Evolutionary conservation across 2,329 filamentous ascomycete species (phyloP), one percentile per base, ranked within the genome.

Genomic region (Colletotrichum chrysophilum): DNA sequence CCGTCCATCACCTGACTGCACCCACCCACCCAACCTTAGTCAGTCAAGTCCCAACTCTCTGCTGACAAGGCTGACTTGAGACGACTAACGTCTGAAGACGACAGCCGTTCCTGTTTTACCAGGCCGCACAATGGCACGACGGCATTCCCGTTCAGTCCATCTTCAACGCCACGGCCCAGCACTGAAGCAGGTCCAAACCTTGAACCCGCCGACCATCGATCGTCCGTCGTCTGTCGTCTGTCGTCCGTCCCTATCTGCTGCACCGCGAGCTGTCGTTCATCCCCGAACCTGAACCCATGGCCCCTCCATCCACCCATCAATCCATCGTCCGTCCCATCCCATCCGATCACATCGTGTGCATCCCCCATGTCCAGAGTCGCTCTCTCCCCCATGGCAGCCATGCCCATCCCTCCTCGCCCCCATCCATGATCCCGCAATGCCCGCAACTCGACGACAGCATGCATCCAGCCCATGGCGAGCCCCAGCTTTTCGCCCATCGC

Each of bases 81-180:
- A 75, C 72, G 72, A 66, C 68, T 56, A 52, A 66, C 72, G 72
- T 75, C 68, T 75, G 72, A 75, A 75, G 55, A 75, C 55, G 32
- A 52, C 61, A 71, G 61, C 62, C 52, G 72, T 71, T 52, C 68
- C 61, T 71, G 72, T 66, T 71, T 66, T 71, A 75, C 61, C 36
- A 34, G 18, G 68, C 72, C 72, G 38, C 36, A 55, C 52, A 26
- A 73, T 66, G 68, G 30, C 68, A 66, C 61, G 68, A 71, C 72
- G 72, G 72, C 72, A 71, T 75, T 75, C 68, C 72, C 72, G 66
- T 66, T 48, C 62, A 61, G 58, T 12, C 32, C 26, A 38, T 24
- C 9, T 21, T 38, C 28, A 32, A 26, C 61, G 34, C 34, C 30
- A 38, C 43, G 43, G 24, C 62, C 62, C 24, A 66, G 36, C 36